Evolutionary conservation across 805 yeast genomes (phyloP), one percentile per base, ranked within the genome.

Genomic region (Yarrowia bubula): DNA sequence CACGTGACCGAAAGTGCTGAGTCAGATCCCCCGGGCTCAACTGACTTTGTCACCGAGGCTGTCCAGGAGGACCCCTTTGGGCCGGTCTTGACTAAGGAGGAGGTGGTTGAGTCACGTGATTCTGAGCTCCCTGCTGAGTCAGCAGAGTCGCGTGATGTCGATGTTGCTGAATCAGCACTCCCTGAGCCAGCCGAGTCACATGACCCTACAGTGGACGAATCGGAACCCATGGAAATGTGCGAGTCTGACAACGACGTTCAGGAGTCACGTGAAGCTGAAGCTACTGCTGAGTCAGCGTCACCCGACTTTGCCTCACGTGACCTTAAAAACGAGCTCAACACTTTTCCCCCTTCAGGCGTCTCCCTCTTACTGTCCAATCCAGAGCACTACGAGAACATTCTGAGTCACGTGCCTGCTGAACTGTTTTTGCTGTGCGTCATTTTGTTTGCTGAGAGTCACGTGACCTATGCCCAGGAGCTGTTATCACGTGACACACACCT

Each of bases 201-300:
- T 32, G 11, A 41, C 11, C 13, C 55, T 33, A 15, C 15, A 4
- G 33, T 18, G 7, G 58, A 51, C 43, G 60, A 51, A 38, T 51
- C 60, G 1, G 44, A 38, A 6, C 60, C 60, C 14, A 51, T 51
- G 60, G 60, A 51, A 31, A 51, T 51, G 35, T 51, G 60, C 14
- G 44, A 38, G 8, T 51, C 60, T 1, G 60, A 51, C 35, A 18
- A 51, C 2, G 44, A 38, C 1, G 44, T 5, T 1, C 8, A 37
- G 5, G 17, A 13, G n/a, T 38, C 41, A 14, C 17, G 15, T 38
- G 41, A 13, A 3, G 5, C 28, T 2, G 17, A 38, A 14, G 7
- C 41, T n/a, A n/a, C n/a, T n/a, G n/a, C n/a, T 14, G n/a, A 14
- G 15, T 22, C 28, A 22, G 28, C 28, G 5, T 22, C 42, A 14